Percentiles rank a stretch among this genome's conserved stretches.
These are phyloP conservation scores for Azolla pinnata DNA, from an alignment of 75 land plant genomes.

Conservation along the genomic window DNA sequence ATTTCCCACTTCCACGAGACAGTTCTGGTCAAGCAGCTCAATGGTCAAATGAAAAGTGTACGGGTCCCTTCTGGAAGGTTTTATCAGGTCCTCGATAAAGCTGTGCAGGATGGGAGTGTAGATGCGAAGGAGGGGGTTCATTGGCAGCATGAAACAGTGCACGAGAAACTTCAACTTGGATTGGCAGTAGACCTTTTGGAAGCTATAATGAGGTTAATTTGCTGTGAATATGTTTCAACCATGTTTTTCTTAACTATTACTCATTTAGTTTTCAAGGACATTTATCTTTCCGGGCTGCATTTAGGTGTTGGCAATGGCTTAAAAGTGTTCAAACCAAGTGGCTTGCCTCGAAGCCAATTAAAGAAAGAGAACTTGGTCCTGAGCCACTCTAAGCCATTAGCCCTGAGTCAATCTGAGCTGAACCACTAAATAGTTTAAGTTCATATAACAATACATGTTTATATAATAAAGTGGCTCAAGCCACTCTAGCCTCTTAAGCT, in stretches of 20 bases:
- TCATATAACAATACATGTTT: no score
- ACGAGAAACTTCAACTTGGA: constrained; percentile 40
- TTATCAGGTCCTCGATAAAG: constrained; percentile 35
- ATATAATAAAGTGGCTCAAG: no score
- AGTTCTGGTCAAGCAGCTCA: constrained; percentile 21
- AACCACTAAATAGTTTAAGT: no score
- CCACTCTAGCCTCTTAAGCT: no score
- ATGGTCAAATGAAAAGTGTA: constrained; percentile 24
- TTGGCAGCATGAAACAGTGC: constrained; percentile 40
- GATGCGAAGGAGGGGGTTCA: constrained; percentile 44
- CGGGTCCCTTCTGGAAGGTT: constrained; percentile 44
- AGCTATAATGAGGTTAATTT: constrained; percentile 30
- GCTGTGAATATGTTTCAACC: neutral
- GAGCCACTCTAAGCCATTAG: no score
- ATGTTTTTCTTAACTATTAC: neutral
- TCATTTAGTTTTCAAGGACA: no score
- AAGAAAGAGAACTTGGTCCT: no score
- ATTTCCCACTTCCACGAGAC: constrained; percentile 31
- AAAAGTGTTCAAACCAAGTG: no score
- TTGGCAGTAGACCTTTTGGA: constrained; percentile 37
- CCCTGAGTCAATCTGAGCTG: no score
- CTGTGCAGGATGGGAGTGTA: constrained; percentile 39
- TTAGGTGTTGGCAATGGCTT: no score
- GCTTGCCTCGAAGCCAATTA: no score
- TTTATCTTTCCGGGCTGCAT: no score